Base-by-base conservation (phyloP, 768 basidiomycete species). In the Chlorophyllum brunneum region DNA sequence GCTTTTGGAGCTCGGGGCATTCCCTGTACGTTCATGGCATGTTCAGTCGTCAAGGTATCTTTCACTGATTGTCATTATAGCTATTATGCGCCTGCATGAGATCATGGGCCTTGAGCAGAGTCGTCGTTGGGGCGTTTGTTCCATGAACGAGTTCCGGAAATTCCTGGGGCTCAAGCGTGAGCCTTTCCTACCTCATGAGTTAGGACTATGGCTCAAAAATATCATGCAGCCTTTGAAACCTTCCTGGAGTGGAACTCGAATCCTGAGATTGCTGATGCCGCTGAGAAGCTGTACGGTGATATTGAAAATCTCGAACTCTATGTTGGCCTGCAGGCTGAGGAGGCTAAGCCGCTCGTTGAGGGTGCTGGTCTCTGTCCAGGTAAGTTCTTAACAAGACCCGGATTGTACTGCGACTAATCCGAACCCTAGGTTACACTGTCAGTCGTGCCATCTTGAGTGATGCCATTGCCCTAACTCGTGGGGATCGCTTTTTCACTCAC, bases 361-460 rank as follows among this genome's bases (percentile, higher is more conserved):
- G 91, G 91, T 45, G 87, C 91, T 48, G 91, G 91, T 50, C 77
- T 93, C 48, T 93, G 91, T 68, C 90, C 91, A 56, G 85, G 88
- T 83, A 59, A 46, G 70, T 55, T n/a, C 26, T 16, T 31, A 16
- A n/a, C 15, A 29, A 43, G 23, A 26, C 9, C 5, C 7, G 10
- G 11, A 15, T 13, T 10, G 11, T 24, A n/a, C 16, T 26, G 3
- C 26, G 22, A 3, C 22, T 26, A 24, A 23, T 13, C 22, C 2
- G 11, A 4, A 54, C 29, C 15, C 2, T 51, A 85, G 85, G 83
- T 11, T 92, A 88, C 67, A 93, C 91, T 8, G 80, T 90, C 60
- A 86, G 86, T 59, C 82, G 91, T 27, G 90, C 91, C 6, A 93
- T 93, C 59, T 81, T 93, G 29, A 81, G 83, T 56, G 91, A 93